A percentile compares a stretch with the other conserved stretches of the same genome.
These are phyloP conservation scores for Puccinia hordei DNA, from an alignment of 1,284 basidiomycete genomes.

Conservation along the genomic window DNA sequence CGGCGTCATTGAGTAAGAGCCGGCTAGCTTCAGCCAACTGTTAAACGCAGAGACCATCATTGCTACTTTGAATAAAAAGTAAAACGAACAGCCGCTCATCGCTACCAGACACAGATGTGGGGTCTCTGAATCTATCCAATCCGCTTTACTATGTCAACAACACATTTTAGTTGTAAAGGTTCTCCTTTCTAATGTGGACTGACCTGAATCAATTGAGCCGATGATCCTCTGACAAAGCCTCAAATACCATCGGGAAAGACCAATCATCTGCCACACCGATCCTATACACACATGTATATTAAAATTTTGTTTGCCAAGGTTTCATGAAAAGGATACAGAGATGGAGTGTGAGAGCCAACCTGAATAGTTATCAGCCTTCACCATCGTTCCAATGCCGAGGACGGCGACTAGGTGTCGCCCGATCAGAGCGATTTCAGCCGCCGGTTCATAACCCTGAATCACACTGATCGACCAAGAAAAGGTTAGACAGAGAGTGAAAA, in stretches of 20 bases:
- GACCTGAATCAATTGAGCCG: conserved; percentile 14
- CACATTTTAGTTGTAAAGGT: too few species aligned
- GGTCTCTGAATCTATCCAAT: conserved; percentile 17
- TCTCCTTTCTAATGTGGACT: neutral
- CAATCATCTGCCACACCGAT: conserved; percentile 37
- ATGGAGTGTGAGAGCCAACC: neutral
- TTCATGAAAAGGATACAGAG: too few species aligned
- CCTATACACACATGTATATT: neutral
- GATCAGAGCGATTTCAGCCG: conserved; percentile 22
- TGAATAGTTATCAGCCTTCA: conserved; percentile 5
- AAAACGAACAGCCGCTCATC: neutral
- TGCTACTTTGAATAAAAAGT: neutral
- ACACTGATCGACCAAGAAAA: neutral
- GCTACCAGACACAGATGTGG: conserved; percentile 17
- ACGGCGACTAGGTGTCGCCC: neutral
- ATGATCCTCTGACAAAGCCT: conserved; percentile 25
- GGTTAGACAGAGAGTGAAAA: neutral
- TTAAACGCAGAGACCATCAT: neutral
- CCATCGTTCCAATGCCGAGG: neutral
- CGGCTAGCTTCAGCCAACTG: neutral
- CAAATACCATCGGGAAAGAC: conserved; percentile 24
- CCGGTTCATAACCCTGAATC: conserved; percentile 12
- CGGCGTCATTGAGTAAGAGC: neutral
- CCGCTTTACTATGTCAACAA: too few species aligned
- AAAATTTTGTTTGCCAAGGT: neutral